Base-by-base conservation (phyloP, 176 grass and related monocot genomes). In the Phragmites australis region DNA sequence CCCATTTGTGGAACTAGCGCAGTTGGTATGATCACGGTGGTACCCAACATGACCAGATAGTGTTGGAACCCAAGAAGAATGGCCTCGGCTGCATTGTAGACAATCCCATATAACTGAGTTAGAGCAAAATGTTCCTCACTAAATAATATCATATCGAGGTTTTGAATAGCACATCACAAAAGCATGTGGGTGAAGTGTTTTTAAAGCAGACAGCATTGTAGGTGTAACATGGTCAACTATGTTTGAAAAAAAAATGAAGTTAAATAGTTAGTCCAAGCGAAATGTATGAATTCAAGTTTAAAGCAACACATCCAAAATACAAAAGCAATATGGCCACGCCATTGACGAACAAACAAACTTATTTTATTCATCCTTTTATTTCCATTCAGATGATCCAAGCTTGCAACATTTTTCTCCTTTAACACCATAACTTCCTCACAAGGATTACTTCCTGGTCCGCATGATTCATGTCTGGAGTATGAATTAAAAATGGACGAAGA, bases 1-100 rank as follows among this genome's bases (percentile, higher is more conserved):
- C 97, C 97, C 97, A 99, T 99, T 65, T 99, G 97, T 16, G 97
- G 97, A 86, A 99, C 97, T 21, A 99, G 90, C 82, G 97, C 93
- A 78, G 97, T 99, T 11, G 97, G 97, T 74, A 99, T 99, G 76
- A 99, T 95, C 21, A 99, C 93, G 70, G 93, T 99, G 29, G 97
- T 96, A 68, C 97, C 97, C 17, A 99, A 78, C 97, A 99, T 99
- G 8, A 99, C 97, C 70, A 99, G 82, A 82, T 91, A 99, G 72
- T 99, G 97, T 70, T 99, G 97, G 68, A 99, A 99, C 77, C 97
- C 97, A 75, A 99, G 88, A 71, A 99, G 97, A 91, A 99, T 83
- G 8, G 93, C 97, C 79, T 99, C 97, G 13, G 97, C 97, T 99
- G 88, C 77, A 92, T 82, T 44, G 37, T 18, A 70, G 75, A 87